These are phyloP conservation scores for Colletotrichum sp. DNA, from an alignment of 2,329 filamentous ascomycete species.

Conservation along the genomic window DNA sequence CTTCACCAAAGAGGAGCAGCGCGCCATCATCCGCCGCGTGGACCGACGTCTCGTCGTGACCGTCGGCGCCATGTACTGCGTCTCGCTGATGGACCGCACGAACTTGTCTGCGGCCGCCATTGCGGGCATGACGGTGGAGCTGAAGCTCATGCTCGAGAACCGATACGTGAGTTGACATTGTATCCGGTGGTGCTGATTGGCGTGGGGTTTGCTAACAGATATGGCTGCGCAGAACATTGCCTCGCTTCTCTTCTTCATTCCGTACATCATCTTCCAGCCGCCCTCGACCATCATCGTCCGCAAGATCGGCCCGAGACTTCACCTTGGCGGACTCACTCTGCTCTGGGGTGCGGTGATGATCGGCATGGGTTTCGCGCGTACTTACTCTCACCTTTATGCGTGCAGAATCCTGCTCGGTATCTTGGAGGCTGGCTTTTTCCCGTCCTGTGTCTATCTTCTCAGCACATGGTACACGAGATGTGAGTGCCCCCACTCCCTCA, in stretches of 20 bases:
- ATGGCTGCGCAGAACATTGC: constrained; percentile 58
- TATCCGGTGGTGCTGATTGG: not conserved
- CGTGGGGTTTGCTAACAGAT: not conserved
- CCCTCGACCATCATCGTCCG: constrained; percentile 73
- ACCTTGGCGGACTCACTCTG: constrained; percentile 58
- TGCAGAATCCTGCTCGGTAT: constrained; percentile 65
- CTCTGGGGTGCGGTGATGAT: constrained; percentile 68
- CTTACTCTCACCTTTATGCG: constrained; percentile 56
- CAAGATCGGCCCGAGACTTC: constrained; percentile 65
- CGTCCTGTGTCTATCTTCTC: constrained; percentile 73
- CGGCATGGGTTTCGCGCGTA: constrained; percentile 66
- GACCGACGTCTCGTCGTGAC: constrained; percentile 69
- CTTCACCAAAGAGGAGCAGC: constrained; percentile 67
- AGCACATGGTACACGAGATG: constrained; percentile 75
- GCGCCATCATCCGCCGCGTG: constrained; percentile 70
- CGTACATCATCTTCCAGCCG: constrained; percentile 75
- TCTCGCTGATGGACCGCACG: constrained; percentile 79
- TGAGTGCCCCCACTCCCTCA: constrained; percentile 35
- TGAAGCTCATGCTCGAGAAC: constrained; percentile 45
- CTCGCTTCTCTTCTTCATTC: constrained; percentile 76
- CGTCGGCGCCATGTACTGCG: constrained; percentile 72
- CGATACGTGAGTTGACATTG: constrained; percentile 43
- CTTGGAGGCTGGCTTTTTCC: constrained; percentile 75
- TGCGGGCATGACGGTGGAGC: constrained; percentile 63
- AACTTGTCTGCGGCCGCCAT: constrained; percentile 77